phyloP scores from a whole-genome alignment of 2,329 filamentous ascomycete genomes.

The Paramyrothecium sp. region DNA sequence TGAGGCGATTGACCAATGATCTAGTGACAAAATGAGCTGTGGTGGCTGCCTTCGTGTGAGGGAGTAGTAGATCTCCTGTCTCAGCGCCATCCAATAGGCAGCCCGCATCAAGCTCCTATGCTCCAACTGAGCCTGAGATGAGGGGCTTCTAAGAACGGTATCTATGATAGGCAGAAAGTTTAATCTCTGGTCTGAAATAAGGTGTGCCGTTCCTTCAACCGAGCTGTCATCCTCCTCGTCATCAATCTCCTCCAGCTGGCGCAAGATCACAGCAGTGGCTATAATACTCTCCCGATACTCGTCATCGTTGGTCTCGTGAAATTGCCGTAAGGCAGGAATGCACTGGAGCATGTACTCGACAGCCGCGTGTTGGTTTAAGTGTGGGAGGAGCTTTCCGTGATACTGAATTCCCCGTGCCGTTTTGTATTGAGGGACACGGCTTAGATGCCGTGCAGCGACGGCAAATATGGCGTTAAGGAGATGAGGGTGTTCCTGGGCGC shows the following conservation, averaged over 20 bases:
- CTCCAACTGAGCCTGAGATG: conserved; percentile 33
- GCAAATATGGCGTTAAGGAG: conserved; percentile 39
- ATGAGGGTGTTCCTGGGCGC: conserved; percentile 32
- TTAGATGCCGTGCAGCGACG: conserved; percentile 35
- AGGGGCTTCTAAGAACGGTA: conserved; percentile 33
- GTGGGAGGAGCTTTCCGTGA: conserved; percentile 33
- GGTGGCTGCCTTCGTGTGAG: conserved; percentile 36
- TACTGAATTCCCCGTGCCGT: conserved; percentile 33
- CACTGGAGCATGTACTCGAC: conserved; percentile 39
- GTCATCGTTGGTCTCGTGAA: conserved; percentile 33
- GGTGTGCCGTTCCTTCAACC: conserved; percentile 1
- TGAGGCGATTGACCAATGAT: conserved; percentile 31
- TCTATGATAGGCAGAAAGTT: conserved; percentile 41
- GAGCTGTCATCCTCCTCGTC: conserved; percentile 27
- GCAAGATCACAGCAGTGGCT: conserved; percentile 37
- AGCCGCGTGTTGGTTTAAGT: conserved; percentile 33
- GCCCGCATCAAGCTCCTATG: conserved; percentile 34
- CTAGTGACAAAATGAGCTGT: conserved; percentile 31
- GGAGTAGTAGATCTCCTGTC: conserved; percentile 39
- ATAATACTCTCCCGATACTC: conserved; percentile 38
- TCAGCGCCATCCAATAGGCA: conserved; percentile 39
- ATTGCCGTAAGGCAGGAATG: conserved; percentile 35
- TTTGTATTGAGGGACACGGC: conserved; percentile 35
- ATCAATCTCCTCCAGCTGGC: conserved; percentile 40
- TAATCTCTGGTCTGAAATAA: conserved; percentile 14